These are phyloP conservation scores for Rhizophora apiculata DNA, from an alignment of 345 rosid species.

Conservation along the genomic window DNA sequence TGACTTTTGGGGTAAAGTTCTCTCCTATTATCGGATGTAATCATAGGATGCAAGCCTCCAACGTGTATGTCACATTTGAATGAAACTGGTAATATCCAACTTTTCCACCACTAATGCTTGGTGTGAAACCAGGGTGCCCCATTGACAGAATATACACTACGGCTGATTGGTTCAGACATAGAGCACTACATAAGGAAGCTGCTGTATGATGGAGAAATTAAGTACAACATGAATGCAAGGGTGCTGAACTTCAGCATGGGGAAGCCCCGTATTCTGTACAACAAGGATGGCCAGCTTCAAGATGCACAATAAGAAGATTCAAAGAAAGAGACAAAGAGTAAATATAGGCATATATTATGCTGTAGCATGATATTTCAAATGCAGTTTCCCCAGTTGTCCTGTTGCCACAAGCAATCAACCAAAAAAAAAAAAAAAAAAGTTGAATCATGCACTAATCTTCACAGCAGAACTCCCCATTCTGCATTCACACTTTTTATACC, in stretches of 20 bases:
- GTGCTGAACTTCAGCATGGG: conserved; percentile 94
- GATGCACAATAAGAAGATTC: conserved; percentile 30
- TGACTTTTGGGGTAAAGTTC: no score
- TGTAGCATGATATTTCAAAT: neutral
- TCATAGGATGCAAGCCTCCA: neutral
- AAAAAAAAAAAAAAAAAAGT: neutral
- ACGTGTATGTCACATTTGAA: neutral
- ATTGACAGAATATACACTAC: conserved; percentile 81
- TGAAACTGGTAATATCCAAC: neutral
- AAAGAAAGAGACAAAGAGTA: neutral
- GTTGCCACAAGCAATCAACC: neutral
- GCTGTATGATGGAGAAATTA: conserved; percentile 77
- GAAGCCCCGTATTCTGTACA: conserved; percentile 56
- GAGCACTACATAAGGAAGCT: conserved; percentile 92
- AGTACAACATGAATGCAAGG: conserved; percentile 79
- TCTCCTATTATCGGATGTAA: no score
- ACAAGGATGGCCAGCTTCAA: conserved; percentile 34
- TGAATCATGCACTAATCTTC: neutral
- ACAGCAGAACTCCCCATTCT: neutral
- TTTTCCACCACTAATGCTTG: neutral
- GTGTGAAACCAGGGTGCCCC: conserved; percentile 69
- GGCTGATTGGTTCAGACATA: conserved; percentile 82
- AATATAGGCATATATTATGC: neutral
- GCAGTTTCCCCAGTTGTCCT: neutral
- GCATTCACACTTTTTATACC: neutral